Evolutionary conservation across 129 eudicot species (phyloP).

Genomic region (Tagetes patula): DNA sequence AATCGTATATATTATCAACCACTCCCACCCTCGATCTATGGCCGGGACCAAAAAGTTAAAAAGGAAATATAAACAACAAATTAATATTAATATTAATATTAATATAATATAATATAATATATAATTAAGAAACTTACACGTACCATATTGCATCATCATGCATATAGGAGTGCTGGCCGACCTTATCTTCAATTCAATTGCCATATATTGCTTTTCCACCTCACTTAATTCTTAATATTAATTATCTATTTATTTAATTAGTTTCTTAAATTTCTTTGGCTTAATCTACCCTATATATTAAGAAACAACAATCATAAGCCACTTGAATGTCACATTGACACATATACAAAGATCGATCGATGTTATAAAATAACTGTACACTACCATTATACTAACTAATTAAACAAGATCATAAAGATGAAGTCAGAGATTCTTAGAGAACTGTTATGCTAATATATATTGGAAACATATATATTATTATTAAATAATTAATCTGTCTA

Average conservation of each 20-base stretch:
- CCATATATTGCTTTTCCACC: slow-evolving; percentile 11
- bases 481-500: too few relatives aligned
- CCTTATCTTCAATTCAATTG: slow-evolving; percentile 27
- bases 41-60: background rate
- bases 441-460: too few relatives aligned
- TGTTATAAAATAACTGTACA: background rate
- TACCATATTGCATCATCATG: background rate
- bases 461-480: too few relatives aligned
- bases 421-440: background rate
- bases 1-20: background rate
- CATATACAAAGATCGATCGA: too few relatives aligned
- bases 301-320: too few relatives aligned
- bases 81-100: too few relatives aligned
- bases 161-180: background rate
- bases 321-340: too few relatives aligned
- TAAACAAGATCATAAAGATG: background rate
- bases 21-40: background rate
- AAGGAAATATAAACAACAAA: background rate
- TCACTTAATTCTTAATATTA: slow-evolving; percentile 10
- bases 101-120: too few relatives aligned
- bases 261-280: too few relatives aligned
- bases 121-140: background rate
- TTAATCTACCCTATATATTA: too few relatives aligned
- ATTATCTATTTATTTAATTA: too few relatives aligned
- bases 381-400: background rate